Evolutionary conservation across 225 moss, liverwort and hornwort genomes (phyloP).

Genomic region (Pleurozium schreberi): DNA sequence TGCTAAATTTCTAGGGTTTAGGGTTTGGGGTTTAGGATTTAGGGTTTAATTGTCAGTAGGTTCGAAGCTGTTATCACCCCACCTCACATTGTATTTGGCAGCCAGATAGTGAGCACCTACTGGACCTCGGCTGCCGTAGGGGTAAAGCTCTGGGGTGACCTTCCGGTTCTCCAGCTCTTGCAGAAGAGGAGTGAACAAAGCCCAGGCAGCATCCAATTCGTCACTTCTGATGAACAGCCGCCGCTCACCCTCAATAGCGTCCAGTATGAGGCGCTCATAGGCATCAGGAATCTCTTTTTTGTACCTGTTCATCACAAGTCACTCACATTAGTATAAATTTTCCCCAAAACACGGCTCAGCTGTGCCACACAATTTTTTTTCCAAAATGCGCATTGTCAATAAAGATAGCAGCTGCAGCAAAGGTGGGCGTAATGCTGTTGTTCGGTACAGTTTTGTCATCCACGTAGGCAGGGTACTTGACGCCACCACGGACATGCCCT

Average conservation of each 20-base stretch:
- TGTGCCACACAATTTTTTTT: neutral
- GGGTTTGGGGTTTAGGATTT: no score
- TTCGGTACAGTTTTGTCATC: constrained; percentile 86
- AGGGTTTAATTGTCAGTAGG: constrained; percentile 6
- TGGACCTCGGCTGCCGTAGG: constrained; percentile 94
- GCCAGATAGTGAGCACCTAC: constrained; percentile 90
- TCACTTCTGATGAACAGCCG: constrained; percentile 90
- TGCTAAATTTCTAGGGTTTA: neutral
- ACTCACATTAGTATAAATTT: neutral
- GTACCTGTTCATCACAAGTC: constrained; percentile 33
- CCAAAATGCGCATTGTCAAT: constrained; percentile 54
- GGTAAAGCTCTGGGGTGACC: constrained; percentile 75
- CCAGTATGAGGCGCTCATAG: constrained; percentile 81
- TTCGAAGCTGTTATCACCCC: constrained; percentile 73
- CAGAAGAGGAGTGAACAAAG: constrained; percentile 74
- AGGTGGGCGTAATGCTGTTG: constrained; percentile 81
- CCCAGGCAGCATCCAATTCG: constrained; percentile 90
- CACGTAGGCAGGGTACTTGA: constrained; percentile 75
- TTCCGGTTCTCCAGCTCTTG: constrained; percentile 63
- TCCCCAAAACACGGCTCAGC: neutral
- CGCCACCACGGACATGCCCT: constrained; percentile 67
- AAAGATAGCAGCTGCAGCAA: constrained; percentile 88
- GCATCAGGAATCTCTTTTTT: constrained; percentile 85
- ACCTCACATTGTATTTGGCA: constrained; percentile 85
- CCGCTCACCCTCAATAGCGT: constrained; percentile 88